A percentile compares a stretch with the other conserved stretches of the same genome.
These are phyloP conservation scores for Cocos nucifera DNA, from an alignment of 176 grass and related monocot genomes.

Conservation along the genomic window DNA sequence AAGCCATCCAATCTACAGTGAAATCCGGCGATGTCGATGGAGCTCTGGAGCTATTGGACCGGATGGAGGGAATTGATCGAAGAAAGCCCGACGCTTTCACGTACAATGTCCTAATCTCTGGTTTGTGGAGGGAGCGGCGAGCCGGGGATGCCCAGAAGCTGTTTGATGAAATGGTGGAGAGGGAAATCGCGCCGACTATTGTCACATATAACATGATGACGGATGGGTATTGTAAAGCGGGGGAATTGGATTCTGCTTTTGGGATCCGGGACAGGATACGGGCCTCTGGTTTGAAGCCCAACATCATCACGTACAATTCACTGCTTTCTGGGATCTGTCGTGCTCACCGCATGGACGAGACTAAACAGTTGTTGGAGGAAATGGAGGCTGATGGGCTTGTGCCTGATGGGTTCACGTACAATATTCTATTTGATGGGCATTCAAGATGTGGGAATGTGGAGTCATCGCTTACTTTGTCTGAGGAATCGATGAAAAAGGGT, in stretches of 20 bases:
- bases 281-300: slow-evolving; percentile 21
- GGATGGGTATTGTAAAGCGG: slow-evolving; percentile 36
- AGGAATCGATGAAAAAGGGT: slow-evolving; percentile 41
- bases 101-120: slow-evolving; percentile 41
- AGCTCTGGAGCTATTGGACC: slow-evolving; percentile 24
- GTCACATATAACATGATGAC: slow-evolving; percentile 58
- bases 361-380: slow-evolving; percentile 31
- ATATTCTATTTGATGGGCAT: slow-evolving; percentile 50
- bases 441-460: slow-evolving; percentile 22
- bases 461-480: slow-evolving; percentile 40
- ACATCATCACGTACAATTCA: slow-evolving; percentile 51
- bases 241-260: slow-evolving; percentile 38
- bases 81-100: slow-evolving; percentile 37
- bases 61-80: slow-evolving; percentile 26
- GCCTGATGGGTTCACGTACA: slow-evolving; percentile 48
- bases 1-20: slow-evolving; percentile 31
- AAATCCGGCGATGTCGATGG: slow-evolving; percentile 33
- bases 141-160: slow-evolving; percentile 20
- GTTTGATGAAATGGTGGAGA: slow-evolving; percentile 49
- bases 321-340: slow-evolving; percentile 42
- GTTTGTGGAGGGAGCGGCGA: slow-evolving; percentile 27
- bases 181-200: slow-evolving; percentile 19
- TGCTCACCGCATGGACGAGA: slow-evolving; percentile 29
- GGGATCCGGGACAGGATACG: slow-evolving; percentile 30
- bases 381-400: slow-evolving; percentile 25